These are phyloP conservation scores for Alternaria novae-zelandiae DNA, from an alignment of 2,329 filamentous ascomycete species.

Conservation along the genomic window DNA sequence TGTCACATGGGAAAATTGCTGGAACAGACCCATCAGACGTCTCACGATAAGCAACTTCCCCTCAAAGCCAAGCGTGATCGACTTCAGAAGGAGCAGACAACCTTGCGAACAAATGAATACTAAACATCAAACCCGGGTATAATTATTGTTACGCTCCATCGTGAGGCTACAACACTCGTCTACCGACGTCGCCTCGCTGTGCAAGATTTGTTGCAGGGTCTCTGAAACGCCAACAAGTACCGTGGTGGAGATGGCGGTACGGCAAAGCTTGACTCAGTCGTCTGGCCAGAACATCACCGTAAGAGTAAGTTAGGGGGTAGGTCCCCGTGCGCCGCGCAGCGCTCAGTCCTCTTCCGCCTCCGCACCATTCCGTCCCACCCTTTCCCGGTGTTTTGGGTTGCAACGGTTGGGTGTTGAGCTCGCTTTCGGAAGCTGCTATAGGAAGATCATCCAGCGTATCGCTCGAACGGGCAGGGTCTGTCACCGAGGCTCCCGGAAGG, in stretches of 20 bases:
- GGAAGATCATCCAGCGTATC: neutral
- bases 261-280: neutral
- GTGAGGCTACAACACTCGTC: neutral
- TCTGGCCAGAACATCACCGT: slow-evolving; percentile 1
- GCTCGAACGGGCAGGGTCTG: neutral
- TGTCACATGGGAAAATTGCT: neutral
- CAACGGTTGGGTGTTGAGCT: neutral
- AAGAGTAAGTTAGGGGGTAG: neutral
- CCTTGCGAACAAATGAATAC: neutral
- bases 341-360: slow-evolving; percentile 2
- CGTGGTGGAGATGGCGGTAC: neutral
- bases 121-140: neutral
- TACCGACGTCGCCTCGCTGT: neutral
- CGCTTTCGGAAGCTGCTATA: neutral
- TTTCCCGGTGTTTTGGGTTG: neutral
- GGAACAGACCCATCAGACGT: neutral
- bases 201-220: neutral
- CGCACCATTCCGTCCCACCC: slow-evolving; percentile 3
- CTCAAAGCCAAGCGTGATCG: neutral
- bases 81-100: neutral
- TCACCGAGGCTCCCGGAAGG: neutral
- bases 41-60: neutral
- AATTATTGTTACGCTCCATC: neutral
- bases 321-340: neutral
- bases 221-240: neutral